Evolutionary conservation across 805 yeast species (phyloP), one percentile per base, ranked within the genome.

Genomic region (Ogataea nitratoaversa): DNA sequence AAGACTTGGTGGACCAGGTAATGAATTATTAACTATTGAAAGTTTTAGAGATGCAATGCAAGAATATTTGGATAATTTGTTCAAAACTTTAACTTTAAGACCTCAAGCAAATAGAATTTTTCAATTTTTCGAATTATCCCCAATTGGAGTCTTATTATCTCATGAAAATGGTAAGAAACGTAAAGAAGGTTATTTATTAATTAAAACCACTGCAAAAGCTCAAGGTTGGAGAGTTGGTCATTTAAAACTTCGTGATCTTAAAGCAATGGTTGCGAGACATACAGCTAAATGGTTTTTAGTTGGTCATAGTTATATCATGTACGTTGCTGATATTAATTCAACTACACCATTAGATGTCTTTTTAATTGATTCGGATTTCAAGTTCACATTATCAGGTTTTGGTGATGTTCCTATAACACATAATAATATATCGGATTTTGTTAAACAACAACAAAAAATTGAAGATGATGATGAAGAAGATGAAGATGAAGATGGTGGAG

Each of bases 221-320:
- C 95, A 88, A 58, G 98, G 99, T 2, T 93, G 99, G 98, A 72
- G 95, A 51, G 96, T 91, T 5, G 85, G 93, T 3, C 97, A 91
- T 57, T 78, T 88, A 62, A 79, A 76, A 46, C 78, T 86, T 7
- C 76, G 79, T 46, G 97, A 87, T 53, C 67, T 88, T 52, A 76
- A 78, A 49, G 89, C 86, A 28, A 88, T 93, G 96, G 84, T 91
- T 37, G 80, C 78, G 48, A 79, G 99, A 62, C 91, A 95, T 50
- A 82, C 95, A 0, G 82, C 81, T 30, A 93, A 93, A 61, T 93
- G 99, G 99, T 79, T 88, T 47, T 65, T 93, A 41, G 78, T 93
- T 2, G 74, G 98, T 42, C 83, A 81, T 56, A 83, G 95, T 1
- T 93, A 87, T 54, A 71, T 93, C 31, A 77, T 84, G 65, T 85